Base-by-base conservation (phyloP, 2,329 filamentous ascomycete species). In the Paracorniculantispora psalliotae region DNA sequence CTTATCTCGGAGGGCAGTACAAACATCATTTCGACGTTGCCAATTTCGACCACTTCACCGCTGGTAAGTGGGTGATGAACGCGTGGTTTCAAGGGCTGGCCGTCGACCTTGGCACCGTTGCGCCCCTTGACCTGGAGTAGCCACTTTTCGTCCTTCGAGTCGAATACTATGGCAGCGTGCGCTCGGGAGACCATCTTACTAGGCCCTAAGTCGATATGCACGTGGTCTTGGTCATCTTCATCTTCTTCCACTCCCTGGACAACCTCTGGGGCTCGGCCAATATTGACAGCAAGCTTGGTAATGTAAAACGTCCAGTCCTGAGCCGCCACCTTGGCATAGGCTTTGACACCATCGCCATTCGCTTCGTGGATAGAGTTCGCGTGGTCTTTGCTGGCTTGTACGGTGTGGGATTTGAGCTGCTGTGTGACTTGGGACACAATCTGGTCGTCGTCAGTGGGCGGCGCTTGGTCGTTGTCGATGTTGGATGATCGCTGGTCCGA, bases 1-100 rank as follows among this genome's bases (percentile, higher is more conserved):
- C 78, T 79, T 48, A 84, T 79, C 64, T 90, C 87, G 25, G 85
- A 85, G 0, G 94, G 93, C n/a, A 96, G 84, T 50, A 97, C 91
- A 73, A 99, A 99, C 80, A 97, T 93, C 94, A 99, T 99, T 77
- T 99, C 93, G 1, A 94, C 90, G 56, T 90, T 90, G 66, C 89
- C 89, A 68, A 97, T 90, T 69, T 96, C 92, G 60, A 99, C 87
- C 46, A 97, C 91, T 70, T 93, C 88, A 60, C 94, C 94, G 67
- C 92, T 96, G 44, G 85, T 84, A 26, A 99, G 81, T 30, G 84
- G 77, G 35, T 85, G 82, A 37, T 84, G 81, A 41, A 81, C 77
- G 13, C 88, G 88, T 54, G 87, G 81, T 67, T 89, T 89, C 59
- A 96, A 76, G 21, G 83, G 78, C 53, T 77, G 75, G 61, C 91